phyloP scores from a whole-genome alignment of 768 basidiomycete genomes.

The Pilatotrama ljubarskyi region DNA sequence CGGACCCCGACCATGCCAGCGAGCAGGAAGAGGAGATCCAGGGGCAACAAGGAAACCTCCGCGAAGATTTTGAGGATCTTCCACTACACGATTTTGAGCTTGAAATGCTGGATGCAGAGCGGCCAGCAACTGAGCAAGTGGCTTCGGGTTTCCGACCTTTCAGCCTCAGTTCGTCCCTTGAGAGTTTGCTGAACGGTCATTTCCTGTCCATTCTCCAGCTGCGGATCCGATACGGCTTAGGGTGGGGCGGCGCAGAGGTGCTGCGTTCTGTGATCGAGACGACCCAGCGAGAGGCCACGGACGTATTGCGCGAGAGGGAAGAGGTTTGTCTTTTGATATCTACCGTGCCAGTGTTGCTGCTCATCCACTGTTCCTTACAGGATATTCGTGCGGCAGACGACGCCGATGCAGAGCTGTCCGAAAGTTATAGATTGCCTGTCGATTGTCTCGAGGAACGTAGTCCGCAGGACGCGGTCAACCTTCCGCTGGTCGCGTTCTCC shows the following conservation, averaged over 20 bases:
- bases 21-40: constrained; percentile 6
- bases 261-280: constrained; percentile 48
- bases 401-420: constrained; percentile 10
- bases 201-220: constrained; percentile 55
- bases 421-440: constrained; percentile 49
- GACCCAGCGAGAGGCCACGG: constrained; percentile 41
- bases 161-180: constrained; percentile 63
- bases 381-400: not conserved
- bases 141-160: constrained; percentile 54
- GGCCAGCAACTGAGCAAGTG: constrained; percentile 10
- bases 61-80: constrained; percentile 10
- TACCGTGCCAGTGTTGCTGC: not conserved
- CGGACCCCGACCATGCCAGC: not conserved
- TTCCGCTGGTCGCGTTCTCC: constrained; percentile 61
- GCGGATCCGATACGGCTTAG: constrained; percentile 50
- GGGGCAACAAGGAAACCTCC: constrained; percentile 28
- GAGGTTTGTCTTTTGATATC: constrained; percentile 29
- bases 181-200: constrained; percentile 57
- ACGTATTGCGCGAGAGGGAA: constrained; percentile 37
- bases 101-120: constrained; percentile 30
- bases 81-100: constrained; percentile 7
- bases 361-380: not conserved
- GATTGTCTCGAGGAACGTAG: constrained; percentile 49
- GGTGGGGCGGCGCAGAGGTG: constrained; percentile 71
- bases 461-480: constrained; percentile 46